These are phyloP conservation scores for Ascochyta fabae DNA, from an alignment of 2,329 filamentous ascomycete genomes.

Conservation along the genomic window DNA sequence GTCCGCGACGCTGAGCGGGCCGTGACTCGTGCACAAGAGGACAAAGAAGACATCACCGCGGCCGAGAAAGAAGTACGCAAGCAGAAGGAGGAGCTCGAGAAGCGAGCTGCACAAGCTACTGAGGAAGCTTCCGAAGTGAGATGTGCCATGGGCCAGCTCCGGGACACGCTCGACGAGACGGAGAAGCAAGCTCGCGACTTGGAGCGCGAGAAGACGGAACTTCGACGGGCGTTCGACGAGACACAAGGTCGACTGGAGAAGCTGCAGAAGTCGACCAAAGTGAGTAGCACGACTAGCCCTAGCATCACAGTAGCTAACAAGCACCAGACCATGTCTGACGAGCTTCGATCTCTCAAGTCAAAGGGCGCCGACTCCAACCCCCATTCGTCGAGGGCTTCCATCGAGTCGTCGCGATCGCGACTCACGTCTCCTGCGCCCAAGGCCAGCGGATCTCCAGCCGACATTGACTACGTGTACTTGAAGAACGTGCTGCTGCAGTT, in stretches of 20 bases:
- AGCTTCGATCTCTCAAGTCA: constrained; percentile 59
- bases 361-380: constrained; percentile 51
- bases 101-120: constrained; percentile 69
- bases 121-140: constrained; percentile 79
- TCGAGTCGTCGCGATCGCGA: constrained; percentile 59
- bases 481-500: constrained; percentile 85
- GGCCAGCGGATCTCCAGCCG: constrained; percentile 38
- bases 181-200: constrained; percentile 84
- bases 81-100: constrained; percentile 77
- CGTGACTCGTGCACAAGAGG: constrained; percentile 71
- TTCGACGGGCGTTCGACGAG: constrained; percentile 79
- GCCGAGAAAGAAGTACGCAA: constrained; percentile 76
- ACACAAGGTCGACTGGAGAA: constrained; percentile 79
- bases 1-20: constrained; percentile 83
- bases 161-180: constrained; percentile 82
- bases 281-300: constrained; percentile 24
- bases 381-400: constrained; percentile 64
- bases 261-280: constrained; percentile 71
- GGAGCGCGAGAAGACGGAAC: constrained; percentile 79
- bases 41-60: constrained; percentile 78
- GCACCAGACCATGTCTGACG: constrained; percentile 60
- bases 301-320: constrained; percentile 23
- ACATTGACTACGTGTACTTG: constrained; percentile 70
- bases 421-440: constrained; percentile 57
- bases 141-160: constrained; percentile 76